Evolutionary conservation across 768 basidiomycete genomes (phyloP), one percentile per base, ranked within the genome.

Genomic region (Amanita muscaria): DNA sequence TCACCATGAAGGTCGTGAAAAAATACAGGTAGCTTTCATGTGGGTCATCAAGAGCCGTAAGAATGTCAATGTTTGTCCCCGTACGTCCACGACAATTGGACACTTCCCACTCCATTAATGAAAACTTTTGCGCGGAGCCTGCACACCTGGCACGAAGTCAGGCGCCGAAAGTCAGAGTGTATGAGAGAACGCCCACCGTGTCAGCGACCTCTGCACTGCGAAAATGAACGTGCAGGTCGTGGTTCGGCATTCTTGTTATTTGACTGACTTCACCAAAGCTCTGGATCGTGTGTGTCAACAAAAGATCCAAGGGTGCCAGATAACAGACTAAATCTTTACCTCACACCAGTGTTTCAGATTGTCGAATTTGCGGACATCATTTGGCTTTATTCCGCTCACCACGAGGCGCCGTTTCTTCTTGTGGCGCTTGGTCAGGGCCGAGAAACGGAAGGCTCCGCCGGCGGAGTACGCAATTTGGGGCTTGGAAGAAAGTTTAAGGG

Each of bases 221-320:
- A 55, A 87, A 88, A 54, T 81, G 77, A 39, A 88, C 70, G 53
- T 85, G 79, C n/a, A 88, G 62, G 60, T 88, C 85, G 34, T 81
- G 82, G 50, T 85, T 87, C 40, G 80, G 79, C 70, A 82, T 76
- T 40, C 84, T 69, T 29, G 68, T 73, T 56, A 88, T 85, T 50
- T 79, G 77, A 51, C 74, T 78, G 9, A 88, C 61, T 62, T 85
- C 83, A 32, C 86, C 86, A 61, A 88, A 88, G 51, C 69, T 76
- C 83, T 85, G 47, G 5, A 40, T 29, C 33, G 10, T n/a, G 7
- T 5, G 25, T 11, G 30, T 39, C 41, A 34, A 3, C n/a, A 27
- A 31, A 21, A 18, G 29, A n/a, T 34, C 12, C 32, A 29, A 19
- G 6, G 30, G 23, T 15, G 19, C 24, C 34, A 22, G 29, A 25